phyloP scores from a whole-genome alignment of 23 red algal species.

The Gracilaria caudata region DNA sequence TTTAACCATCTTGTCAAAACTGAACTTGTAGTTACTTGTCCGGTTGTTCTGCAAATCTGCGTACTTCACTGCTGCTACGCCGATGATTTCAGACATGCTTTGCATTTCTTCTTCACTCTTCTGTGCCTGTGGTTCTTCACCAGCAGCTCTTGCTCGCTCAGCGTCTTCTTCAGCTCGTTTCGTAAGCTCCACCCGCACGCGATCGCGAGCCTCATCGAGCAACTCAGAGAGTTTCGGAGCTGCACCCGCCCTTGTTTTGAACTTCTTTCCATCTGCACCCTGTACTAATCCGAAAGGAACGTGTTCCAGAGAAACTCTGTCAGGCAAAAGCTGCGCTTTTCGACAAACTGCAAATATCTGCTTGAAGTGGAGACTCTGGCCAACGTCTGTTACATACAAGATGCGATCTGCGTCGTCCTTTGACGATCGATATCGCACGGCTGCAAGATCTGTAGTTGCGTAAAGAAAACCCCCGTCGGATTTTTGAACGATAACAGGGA shows the following conservation, averaged over 20 bases:
- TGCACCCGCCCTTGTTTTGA: conserved; percentile 96
- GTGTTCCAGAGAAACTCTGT: conserved; percentile 85
- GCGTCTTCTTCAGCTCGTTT: conserved; percentile 74
- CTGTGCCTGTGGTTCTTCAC: conserved; percentile 62
- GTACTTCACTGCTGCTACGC: conserved; percentile 95
- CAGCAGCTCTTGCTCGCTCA: conserved; percentile 67
- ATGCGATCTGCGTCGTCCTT: conserved; percentile 91
- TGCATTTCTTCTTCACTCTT: conserved; percentile 63
- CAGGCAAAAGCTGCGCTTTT: conserved; percentile 66
- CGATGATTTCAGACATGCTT: conserved; percentile 78
- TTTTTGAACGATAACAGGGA: conserved; percentile 94
- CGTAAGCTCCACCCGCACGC: conserved; percentile 70
- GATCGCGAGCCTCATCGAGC: conserved; percentile 87
- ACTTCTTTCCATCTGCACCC: conserved; percentile 99
- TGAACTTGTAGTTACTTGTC: conserved; percentile 95
- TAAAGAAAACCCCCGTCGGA: conserved; percentile 96
- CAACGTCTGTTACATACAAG: conserved; percentile 97
- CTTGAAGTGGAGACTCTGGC: conserved; percentile 94
- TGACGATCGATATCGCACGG: conserved; percentile 83
- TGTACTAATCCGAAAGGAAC: conserved; percentile 98
- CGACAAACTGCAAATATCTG: conserved; percentile 97
- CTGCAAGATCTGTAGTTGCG: conserved; percentile 97
- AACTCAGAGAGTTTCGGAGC: conserved; percentile 92
- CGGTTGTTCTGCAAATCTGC: conserved; percentile 92
- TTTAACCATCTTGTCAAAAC: conserved; percentile 97